Evolutionary conservation across 306 rosid species (phyloP), one percentile per base, ranked within the genome.

Genomic region (Inga laurina): DNA sequence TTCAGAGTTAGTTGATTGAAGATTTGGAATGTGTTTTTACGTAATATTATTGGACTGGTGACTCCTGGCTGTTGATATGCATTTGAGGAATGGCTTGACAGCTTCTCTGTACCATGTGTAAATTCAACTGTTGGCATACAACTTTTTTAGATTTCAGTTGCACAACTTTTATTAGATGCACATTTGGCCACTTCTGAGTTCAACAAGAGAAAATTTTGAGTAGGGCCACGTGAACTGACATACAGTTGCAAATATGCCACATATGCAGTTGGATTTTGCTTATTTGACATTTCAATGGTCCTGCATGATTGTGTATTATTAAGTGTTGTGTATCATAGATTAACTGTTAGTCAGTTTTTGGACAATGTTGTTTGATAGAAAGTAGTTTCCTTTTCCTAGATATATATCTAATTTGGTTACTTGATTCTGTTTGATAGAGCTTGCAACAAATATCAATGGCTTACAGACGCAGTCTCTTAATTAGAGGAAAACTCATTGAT

Each of bases 381-480:
- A 72, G 56, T 5, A 15, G 13, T 46, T 15, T 45, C n/a, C n/a
- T n/a, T n/a, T n/a, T n/a, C 39, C 39, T 45, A 6, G 37, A 30
- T 68, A 18, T 48, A 18, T 32, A 41, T 49, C 32, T 82, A 73
- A 75, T 72, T 64, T 79, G 69, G 61, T 79, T 79, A 18, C 21
- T 62, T 70, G 69, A 52, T 75, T 6, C 22, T 81, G 39, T 74
- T 77, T 62, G 18, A 51, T 81, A 83, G 84, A 81, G 77, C 18
- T 66, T 61, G 71, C 82, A 46, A 79, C 65, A 56, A 34, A 73
- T 32, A 71, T 74, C 85, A 80, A 95, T 96, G 99, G 94, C 99
- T 83, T 94, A 86, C 79, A 75, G 98, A 82, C 94, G 97, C 11
- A 85, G 86, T 87, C 92, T 96, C 78, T 87, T 92, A 75, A 75